phyloP scores from a whole-genome alignment of 2,329 filamentous ascomycete genomes.

The Xylariaceae sp. region DNA sequence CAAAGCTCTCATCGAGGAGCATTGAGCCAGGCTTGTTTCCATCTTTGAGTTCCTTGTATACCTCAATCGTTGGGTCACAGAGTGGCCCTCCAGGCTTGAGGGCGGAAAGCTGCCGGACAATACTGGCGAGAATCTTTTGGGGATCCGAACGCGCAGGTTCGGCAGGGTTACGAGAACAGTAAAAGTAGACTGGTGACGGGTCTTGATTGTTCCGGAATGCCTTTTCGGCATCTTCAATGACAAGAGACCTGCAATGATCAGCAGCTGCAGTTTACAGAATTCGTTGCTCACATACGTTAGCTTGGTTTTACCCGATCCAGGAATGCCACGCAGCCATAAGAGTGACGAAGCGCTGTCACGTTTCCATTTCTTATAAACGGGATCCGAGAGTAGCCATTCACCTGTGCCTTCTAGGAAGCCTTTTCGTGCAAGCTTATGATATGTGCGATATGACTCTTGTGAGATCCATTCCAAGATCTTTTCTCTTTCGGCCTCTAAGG shows the following conservation, averaged over 20 bases:
- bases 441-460: background rate
- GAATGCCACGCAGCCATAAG: constrained; percentile 3
- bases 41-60: background rate
- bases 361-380: constrained; percentile 1
- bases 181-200: constrained; percentile 3
- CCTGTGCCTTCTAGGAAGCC: background rate
- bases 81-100: background rate
- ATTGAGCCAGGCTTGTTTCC: background rate
- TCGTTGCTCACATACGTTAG: constrained; percentile 1
- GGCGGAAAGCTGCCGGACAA: constrained; percentile 3
- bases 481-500: background rate
- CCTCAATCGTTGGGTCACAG: background rate
- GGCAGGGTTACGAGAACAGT: constrained; percentile 6
- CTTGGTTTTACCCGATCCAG: constrained; percentile 5
- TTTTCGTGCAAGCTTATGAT: background rate
- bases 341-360: constrained; percentile 5
- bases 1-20: constrained; percentile 1
- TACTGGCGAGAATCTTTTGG: constrained; percentile 2
- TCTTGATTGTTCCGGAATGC: background rate
- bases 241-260: constrained; percentile 1
- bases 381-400: constrained; percentile 1
- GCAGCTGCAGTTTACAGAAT: background rate
- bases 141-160: constrained; percentile 2
- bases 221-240: background rate
- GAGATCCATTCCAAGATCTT: background rate